phyloP scores from a whole-genome alignment of 257 asterid genomes.

The Solanum tacnaense region DNA sequence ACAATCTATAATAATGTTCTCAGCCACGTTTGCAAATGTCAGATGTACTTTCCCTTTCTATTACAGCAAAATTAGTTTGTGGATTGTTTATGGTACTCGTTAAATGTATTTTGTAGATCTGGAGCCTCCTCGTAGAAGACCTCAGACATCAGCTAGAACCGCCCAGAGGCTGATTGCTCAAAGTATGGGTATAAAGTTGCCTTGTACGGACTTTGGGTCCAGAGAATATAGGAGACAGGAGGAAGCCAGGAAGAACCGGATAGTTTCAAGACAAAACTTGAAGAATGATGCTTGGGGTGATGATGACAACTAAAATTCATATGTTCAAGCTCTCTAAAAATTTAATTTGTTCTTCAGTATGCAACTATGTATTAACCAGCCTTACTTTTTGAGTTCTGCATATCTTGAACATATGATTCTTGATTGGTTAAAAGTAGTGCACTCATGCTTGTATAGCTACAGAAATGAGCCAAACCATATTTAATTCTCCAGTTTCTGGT shows the following conservation, averaged over 20 bases:
- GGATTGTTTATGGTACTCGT: background rate
- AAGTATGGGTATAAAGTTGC: constrained; percentile 72
- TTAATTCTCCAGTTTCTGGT: background rate
- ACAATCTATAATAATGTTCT: background rate
- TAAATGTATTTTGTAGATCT: constrained; percentile 32
- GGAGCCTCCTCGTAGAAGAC: constrained; percentile 87
- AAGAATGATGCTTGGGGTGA: constrained; percentile 94
- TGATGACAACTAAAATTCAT: constrained; percentile 21
- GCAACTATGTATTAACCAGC: background rate
- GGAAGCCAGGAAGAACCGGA: constrained; percentile 56
- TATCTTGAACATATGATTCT: background rate
- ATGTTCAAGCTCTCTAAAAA: background rate
- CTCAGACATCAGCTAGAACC: constrained; percentile 85
- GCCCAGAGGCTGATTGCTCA: constrained; percentile 88
- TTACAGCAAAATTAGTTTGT: background rate
- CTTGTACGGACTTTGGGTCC: constrained; percentile 41
- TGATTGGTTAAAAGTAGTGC: background rate
- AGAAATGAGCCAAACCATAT: background rate
- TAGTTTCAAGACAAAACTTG: constrained; percentile 58
- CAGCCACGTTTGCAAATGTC: background rate
- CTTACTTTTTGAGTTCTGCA: background rate
- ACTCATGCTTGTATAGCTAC: background rate
- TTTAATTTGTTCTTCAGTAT: background rate
- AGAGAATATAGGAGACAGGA: constrained; percentile 62
- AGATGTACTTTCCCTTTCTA: background rate